These are phyloP conservation scores for Penicillium vulpinum DNA, from an alignment of 2,329 filamentous ascomycete genomes.

Conservation along the genomic window DNA sequence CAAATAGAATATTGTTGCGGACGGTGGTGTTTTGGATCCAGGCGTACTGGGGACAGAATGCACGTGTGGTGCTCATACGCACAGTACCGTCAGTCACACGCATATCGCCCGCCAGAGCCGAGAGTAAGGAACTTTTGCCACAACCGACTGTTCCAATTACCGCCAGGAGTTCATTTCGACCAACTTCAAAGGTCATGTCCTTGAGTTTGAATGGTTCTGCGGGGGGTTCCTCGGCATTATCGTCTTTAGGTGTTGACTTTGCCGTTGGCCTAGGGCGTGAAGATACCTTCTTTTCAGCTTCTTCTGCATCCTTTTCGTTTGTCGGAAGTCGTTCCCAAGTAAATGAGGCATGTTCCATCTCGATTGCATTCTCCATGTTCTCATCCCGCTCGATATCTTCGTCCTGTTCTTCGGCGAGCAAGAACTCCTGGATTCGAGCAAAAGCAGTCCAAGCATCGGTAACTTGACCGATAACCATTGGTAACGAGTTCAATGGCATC, in stretches of 20 bases:
- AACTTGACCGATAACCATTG: conserved; percentile 82
- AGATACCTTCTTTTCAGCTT: conserved; percentile 49
- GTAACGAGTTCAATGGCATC: conserved; percentile 84
- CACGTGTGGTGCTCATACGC: conserved; percentile 77
- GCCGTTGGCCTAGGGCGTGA: conserved; percentile 10
- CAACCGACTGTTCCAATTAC: conserved; percentile 68
- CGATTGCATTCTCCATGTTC: conserved; percentile 59
- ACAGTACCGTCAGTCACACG: conserved; percentile 66
- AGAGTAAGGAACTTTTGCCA: conserved; percentile 89
- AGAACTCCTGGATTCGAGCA: conserved; percentile 81
- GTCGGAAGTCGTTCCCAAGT: conserved; percentile 59
- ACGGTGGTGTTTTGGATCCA: conserved; percentile 96
- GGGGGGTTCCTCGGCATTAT: conserved; percentile 18
- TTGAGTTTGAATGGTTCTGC: conserved; percentile 44
- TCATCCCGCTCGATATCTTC: conserved; percentile 66
- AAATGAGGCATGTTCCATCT: conserved; percentile 68
- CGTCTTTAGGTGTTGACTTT: conserved; percentile 5
- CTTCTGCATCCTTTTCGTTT: conserved; percentile 14
- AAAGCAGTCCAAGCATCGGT: conserved; percentile 87
- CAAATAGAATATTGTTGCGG: conserved; percentile 87
- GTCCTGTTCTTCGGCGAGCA: conserved; percentile 79
- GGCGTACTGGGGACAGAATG: conserved; percentile 93
- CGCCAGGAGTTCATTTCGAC: conserved; percentile 48
- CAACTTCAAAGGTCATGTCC: conserved; percentile 38
- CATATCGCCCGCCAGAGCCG: conserved; percentile 92